Evolutionary conservation across 73 alveolate species (phyloP).

Genomic region (Paramecium biaurelia): DNA sequence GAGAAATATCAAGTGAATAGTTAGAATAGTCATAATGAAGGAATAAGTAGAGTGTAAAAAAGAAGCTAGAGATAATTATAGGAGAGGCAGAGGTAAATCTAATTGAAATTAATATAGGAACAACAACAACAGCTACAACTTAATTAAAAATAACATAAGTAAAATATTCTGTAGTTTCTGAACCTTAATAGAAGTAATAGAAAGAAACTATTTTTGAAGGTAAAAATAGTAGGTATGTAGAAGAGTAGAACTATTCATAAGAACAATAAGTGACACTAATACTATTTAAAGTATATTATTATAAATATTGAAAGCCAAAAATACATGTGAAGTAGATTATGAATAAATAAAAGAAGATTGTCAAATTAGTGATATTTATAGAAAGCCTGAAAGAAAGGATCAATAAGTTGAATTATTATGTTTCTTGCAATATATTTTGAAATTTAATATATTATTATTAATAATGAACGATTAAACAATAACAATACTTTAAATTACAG

Average conservation of each 20-base stretch:
- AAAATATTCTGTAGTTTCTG: not conserved
- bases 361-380: not conserved
- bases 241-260: not conserved
- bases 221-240: not conserved
- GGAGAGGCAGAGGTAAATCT: not conserved
- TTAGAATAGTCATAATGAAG: not conserved
- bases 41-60: not conserved
- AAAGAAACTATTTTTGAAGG: not conserved
- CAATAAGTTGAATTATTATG: not conserved
- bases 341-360: slow-evolving; percentile 9
- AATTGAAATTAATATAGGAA: not conserved
- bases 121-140: not conserved
- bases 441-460: not conserved
- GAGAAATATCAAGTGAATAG: not conserved
- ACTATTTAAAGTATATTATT: not conserved
- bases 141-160: not conserved
- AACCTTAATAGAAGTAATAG: not conserved
- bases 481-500: not conserved
- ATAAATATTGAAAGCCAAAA: not conserved
- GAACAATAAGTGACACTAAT: not conserved
- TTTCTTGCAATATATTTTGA: slow-evolving; percentile 19
- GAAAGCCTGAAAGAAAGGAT: not conserved
- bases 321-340: not conserved
- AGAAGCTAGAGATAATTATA: not conserved
- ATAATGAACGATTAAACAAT: not conserved